These are phyloP conservation scores for Sequoiadendron giganteum DNA, from an alignment of 75 land plant genomes.

Conservation along the genomic window DNA sequence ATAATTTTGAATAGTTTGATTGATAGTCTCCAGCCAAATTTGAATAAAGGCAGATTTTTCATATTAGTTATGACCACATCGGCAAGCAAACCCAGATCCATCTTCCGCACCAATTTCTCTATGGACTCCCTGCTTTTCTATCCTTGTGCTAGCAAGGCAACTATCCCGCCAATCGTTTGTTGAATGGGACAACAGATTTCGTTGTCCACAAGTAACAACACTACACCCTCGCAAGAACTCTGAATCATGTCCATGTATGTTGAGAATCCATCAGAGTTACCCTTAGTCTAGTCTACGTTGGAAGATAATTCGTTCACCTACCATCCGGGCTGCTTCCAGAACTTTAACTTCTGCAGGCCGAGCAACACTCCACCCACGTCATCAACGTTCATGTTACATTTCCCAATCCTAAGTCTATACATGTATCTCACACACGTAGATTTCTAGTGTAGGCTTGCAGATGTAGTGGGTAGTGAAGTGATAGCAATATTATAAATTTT, in stretches of 20 bases:
- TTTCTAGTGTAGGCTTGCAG: too few species aligned
- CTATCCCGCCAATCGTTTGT: background rate
- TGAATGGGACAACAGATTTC: background rate
- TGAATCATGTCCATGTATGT: background rate
- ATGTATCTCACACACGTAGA: too few species aligned
- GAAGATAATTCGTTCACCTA: too few species aligned
- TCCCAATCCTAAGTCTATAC: too few species aligned
- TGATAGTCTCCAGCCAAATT: too few species aligned
- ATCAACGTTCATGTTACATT: too few species aligned
- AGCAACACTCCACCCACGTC: background rate
- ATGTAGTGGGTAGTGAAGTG: too few species aligned
- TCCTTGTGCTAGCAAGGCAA: background rate
- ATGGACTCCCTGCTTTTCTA: background rate
- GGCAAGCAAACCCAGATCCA: background rate
- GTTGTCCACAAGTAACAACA: background rate
- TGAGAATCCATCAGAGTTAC: background rate
- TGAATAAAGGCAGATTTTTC: background rate
- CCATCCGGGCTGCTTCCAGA: background rate
- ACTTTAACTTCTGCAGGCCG: background rate
- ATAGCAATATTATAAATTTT: too few species aligned
- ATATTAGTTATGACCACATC: background rate
- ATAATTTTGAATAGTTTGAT: too few species aligned
- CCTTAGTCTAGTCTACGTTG: background rate
- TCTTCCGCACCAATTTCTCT: background rate
- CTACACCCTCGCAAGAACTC: background rate